Evolutionary conservation across 495 filamentous ascomycete genomes (phyloP), one percentile per base, ranked within the genome.

Genomic region (Aspergillus nidulans): DNA sequence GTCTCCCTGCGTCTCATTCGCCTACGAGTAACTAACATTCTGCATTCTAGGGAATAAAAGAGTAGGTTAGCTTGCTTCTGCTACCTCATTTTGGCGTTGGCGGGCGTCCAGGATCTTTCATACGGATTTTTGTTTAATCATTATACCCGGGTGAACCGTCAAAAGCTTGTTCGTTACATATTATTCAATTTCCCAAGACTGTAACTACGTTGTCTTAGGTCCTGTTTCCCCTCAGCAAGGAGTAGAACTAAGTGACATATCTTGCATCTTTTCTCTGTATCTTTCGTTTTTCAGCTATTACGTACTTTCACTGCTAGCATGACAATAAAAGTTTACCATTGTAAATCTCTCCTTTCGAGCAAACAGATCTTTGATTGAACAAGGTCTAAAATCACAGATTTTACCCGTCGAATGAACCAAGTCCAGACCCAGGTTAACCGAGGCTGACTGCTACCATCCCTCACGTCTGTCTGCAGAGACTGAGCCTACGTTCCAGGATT

Each of bases 1-100:
- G 82, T 56, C n/a, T n/a, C 4, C 25, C 20, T 21, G n/a, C 19
- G 10, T 15, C 21, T 30, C n/a, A 12, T 24, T 16, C 12, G 18
- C 18, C 8, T 49, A 13, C 30, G 16, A n/a, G 25, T 58, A 42
- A 39, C 56, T 64, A 56, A 66, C 49, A 32, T 36, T 32, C 15
- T 41, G 15, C 5, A 19, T 15, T 47, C 20, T 41, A 56, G 53
- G 53, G 53, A 34, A 53, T 52, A 4, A 19, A 12, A 16, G 18
- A 9, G 34, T 49, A 36, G 21, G 28, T 12, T 5, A 5, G 12
- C 13, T 25, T 34, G 13, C 34, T 20, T 16, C 24, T 16, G 23
- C 26, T 46, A n/a, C n/a, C 36, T 42, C 32, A 25, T 36, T 25
- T 43, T 9, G 60, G 56, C 56, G 56, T 57, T 63, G 49, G 44